Evolutionary conservation across 164 flowering plant genomes (phyloP).

Genomic region (Aristolochia californica): DNA sequence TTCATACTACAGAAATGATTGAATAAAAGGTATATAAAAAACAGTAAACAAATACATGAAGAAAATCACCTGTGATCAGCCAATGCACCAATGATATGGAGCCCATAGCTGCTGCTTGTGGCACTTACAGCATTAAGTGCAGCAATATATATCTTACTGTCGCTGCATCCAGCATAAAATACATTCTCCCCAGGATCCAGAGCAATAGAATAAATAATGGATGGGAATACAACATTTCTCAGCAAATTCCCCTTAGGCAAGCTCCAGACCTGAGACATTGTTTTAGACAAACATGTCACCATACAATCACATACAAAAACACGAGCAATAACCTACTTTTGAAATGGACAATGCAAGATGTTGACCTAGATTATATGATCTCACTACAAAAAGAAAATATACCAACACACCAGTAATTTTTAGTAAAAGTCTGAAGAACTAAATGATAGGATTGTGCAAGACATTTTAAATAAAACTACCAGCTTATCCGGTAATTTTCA

Average conservation of each 20-base stretch:
- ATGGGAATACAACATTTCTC: constrained; percentile 62
- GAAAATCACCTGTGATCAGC: constrained; percentile 53
- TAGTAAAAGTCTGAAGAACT: no score
- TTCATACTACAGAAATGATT: no score
- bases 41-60: no score
- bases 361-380: no score
- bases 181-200: constrained; percentile 77
- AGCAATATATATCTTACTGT: constrained; percentile 73
- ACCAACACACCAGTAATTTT: no score
- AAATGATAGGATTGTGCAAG: no score
- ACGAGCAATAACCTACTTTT: neutral
- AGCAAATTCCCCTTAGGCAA: constrained; percentile 46
- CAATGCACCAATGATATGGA: constrained; percentile 54
- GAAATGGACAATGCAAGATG: no score
- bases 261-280: constrained; percentile 70
- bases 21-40: no score
- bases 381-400: no score
- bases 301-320: neutral
- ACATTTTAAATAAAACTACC: no score
- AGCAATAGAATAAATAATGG: constrained; percentile 66
- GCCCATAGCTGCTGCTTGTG: constrained; percentile 34
- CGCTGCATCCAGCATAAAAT: constrained; percentile 82
- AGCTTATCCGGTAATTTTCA: no score
- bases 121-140: constrained; percentile 46
- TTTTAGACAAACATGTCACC: neutral